phyloP scores from a whole-genome alignment of 2,329 filamentous ascomycete genomes.

The Penicillium italicum region DNA sequence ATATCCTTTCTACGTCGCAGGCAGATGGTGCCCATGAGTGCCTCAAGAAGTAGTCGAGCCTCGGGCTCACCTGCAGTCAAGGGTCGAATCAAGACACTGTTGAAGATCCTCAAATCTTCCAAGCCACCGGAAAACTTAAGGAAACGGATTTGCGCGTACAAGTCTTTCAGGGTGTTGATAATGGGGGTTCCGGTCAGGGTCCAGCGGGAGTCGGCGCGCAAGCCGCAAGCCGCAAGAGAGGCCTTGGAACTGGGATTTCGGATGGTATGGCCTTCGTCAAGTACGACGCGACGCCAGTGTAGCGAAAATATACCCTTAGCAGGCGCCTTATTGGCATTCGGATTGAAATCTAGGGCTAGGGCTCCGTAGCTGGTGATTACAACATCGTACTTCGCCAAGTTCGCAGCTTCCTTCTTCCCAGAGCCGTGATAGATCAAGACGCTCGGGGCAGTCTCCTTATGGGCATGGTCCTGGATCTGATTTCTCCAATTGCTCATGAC shows the following conservation, averaged over 20 bases:
- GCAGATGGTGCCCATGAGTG: constrained; percentile 75
- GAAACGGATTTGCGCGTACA: constrained; percentile 77
- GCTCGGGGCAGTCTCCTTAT: constrained; percentile 58
- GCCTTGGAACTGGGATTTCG: constrained; percentile 72
- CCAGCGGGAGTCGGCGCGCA: constrained; percentile 73
- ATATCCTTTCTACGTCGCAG: constrained; percentile 82
- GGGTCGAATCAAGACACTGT: constrained; percentile 65
- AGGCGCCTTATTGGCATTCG: constrained; percentile 45
- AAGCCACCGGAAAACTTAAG: constrained; percentile 72
- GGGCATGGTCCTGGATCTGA: constrained; percentile 71
- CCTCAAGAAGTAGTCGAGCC: constrained; percentile 65
- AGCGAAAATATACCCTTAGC: constrained; percentile 58
- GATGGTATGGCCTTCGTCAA: constrained; percentile 81
- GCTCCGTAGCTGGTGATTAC: constrained; percentile 84
- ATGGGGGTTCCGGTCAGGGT: constrained; percentile 77
- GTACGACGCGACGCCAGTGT: constrained; percentile 72
- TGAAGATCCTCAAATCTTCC: constrained; percentile 70
- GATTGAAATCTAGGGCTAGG: constrained; percentile 62
- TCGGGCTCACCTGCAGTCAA: constrained; percentile 56
- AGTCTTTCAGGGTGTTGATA: constrained; percentile 75
- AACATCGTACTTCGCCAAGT: constrained; percentile 66
- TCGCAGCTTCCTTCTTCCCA: constrained; percentile 54
- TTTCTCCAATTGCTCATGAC: constrained; percentile 90
- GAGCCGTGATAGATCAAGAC: constrained; percentile 72
- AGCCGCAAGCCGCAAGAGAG: constrained; percentile 62